Conservation (phyloP, 2,329 filamentous ascomycete species). For the Diaporthe sp. region DNA sequence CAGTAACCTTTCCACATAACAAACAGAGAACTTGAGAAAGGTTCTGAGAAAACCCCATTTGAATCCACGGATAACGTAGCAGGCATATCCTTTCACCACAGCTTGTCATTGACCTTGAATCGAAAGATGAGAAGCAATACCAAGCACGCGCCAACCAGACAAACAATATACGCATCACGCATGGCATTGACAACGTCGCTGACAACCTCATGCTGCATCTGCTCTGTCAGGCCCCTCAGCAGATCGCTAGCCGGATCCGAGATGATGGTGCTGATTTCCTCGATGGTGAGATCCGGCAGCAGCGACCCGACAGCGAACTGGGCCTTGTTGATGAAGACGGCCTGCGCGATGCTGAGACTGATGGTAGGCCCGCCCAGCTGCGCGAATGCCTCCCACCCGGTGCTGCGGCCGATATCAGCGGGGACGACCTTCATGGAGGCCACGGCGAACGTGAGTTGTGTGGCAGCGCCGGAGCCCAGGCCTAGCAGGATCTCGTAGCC, state of each 20-base stretch:
- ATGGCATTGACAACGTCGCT: neutral
- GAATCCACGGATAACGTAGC: too few species aligned
- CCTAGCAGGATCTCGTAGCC: neutral
- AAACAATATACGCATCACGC: neutral
- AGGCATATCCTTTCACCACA: too few species aligned
- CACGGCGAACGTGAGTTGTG: neutral
- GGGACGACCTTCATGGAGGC: neutral
- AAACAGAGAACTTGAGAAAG: neutral
- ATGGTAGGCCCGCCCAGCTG: neutral
- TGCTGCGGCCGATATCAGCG: neutral
- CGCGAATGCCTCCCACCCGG: neutral
- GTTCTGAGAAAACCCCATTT: neutral
- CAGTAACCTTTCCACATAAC: neutral
- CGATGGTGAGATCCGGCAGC: neutral
- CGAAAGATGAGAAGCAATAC: neutral
- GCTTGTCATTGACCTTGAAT: neutral
- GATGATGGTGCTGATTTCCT: neutral
- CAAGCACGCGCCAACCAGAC: neutral
- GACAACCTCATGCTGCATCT: neutral
- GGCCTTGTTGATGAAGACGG: neutral
- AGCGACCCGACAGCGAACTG: neutral
- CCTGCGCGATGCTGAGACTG: neutral
- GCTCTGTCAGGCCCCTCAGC: neutral
- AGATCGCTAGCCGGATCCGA: neutral
- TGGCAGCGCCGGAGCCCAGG: neutral